Evolutionary conservation across 371 early-diverging fungal species (phyloP).

Genomic region (Mortierella sp.): DNA sequence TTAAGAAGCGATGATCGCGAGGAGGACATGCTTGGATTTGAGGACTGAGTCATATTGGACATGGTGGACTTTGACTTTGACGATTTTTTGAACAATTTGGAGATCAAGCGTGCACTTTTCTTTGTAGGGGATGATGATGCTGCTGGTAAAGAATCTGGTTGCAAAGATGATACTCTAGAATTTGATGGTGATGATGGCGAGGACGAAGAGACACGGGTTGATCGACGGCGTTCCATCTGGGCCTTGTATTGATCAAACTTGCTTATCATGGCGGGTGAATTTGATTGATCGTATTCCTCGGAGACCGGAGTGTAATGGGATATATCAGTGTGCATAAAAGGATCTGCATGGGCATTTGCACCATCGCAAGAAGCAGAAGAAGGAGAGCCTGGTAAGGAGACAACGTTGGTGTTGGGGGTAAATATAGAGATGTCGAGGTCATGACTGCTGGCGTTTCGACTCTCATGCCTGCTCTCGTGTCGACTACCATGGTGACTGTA

Average conservation of each 20-base stretch:
- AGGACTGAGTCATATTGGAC: not conserved
- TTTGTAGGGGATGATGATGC: not conserved
- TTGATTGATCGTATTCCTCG: not conserved
- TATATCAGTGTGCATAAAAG: not conserved
- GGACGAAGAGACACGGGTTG: slow-evolving; percentile 11
- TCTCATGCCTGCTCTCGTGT: slow-evolving; percentile 11
- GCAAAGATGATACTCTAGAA: slow-evolving; percentile 7
- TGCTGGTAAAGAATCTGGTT: not conserved
- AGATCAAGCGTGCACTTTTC: not conserved
- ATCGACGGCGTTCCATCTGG: slow-evolving; percentile 34
- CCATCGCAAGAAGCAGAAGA: slow-evolving; percentile 9
- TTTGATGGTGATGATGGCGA: slow-evolving; percentile 7
- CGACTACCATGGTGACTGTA: slow-evolving; percentile 8
- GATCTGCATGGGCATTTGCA: slow-evolving; percentile 6
- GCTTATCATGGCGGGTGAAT: slow-evolving; percentile 11
- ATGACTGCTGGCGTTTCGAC: slow-evolving; percentile 5
- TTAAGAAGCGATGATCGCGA: not conserved
- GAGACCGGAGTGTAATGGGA: not conserved
- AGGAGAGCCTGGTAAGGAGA: slow-evolving; percentile 8
- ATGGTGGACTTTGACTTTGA: not conserved
- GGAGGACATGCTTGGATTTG: not conserved
- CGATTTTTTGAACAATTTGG: slow-evolving; percentile 3
- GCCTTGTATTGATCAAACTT: slow-evolving; percentile 44
- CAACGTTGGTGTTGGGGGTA: slow-evolving; percentile 1
- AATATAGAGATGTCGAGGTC: slow-evolving; percentile 2